Conservation (phyloP, 176 grass and related monocot species). For the Calamus simplicifolius region DNA sequence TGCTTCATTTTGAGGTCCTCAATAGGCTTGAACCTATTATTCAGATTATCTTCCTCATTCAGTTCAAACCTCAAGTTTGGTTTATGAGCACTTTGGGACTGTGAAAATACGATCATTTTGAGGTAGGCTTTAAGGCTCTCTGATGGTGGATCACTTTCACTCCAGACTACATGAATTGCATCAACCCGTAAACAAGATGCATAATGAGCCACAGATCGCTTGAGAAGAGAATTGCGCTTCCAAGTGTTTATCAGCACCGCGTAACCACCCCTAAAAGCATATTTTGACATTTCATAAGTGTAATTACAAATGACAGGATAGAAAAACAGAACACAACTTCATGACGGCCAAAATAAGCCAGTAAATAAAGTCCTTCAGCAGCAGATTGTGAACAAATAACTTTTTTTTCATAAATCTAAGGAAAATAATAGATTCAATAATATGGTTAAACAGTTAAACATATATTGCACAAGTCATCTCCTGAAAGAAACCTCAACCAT, state of each 20-base stretch:
- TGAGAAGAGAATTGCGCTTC: conserved; percentile 25
- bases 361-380: too few species aligned
- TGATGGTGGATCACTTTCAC: conserved; percentile 11
- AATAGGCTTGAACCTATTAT: conserved; percentile 83
- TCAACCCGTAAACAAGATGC: conserved; percentile 11
- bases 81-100: background rate
- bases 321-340: too few species aligned
- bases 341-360: too few species aligned
- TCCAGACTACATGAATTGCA: conserved; percentile 20
- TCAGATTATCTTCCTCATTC: conserved; percentile 33
- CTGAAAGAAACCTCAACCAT: too few species aligned
- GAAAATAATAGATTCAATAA: too few species aligned
- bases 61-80: conserved; percentile 4
- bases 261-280: conserved; percentile 10
- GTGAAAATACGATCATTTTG: background rate
- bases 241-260: conserved; percentile 13
- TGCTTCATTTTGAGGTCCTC: conserved; percentile 42
- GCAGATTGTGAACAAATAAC: too few species aligned
- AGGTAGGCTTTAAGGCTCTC: conserved; percentile 6
- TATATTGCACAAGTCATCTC: too few species aligned
- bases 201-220: conserved; percentile 16
- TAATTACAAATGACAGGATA: too few species aligned
- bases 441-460: too few species aligned
- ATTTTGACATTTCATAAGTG: background rate
- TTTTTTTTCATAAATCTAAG: too few species aligned